These are phyloP conservation scores for Astrothelium macrocarpum DNA, from an alignment of 495 filamentous ascomycete genomes.

Conservation along the genomic window DNA sequence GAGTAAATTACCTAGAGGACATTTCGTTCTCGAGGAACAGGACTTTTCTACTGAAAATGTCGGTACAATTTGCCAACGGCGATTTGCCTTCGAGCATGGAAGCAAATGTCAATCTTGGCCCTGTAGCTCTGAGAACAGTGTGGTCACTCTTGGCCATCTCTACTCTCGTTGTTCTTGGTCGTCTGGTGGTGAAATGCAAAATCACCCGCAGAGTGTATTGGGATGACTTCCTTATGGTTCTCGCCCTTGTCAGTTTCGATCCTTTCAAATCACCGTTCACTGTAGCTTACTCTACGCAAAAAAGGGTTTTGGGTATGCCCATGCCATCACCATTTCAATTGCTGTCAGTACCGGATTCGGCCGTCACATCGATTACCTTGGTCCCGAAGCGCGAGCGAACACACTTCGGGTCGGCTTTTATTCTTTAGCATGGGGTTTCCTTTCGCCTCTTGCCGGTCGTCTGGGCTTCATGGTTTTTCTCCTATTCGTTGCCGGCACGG, in stretches of 20 bases:
- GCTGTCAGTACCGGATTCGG: constrained; percentile 11
- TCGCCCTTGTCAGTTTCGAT: constrained; percentile 6
- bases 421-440: constrained; percentile 7
- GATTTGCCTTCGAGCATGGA: background rate
- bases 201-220: constrained; percentile 14
- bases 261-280: background rate
- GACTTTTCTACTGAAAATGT: background rate
- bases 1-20: too few species aligned
- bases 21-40: background rate
- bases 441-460: constrained; percentile 15
- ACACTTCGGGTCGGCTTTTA: constrained; percentile 7
- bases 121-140: constrained; percentile 3
- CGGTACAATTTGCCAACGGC: background rate
- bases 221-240: constrained; percentile 14
- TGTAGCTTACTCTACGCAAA: background rate
- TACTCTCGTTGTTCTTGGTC: constrained; percentile 4
- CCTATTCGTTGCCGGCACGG: constrained; percentile 15
- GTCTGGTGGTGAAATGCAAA: constrained; percentile 9
- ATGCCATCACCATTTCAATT: constrained; percentile 9
- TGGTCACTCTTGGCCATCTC: constrained; percentile 12
- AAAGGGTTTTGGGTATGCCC: constrained; percentile 7
- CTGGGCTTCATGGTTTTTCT: constrained; percentile 17
- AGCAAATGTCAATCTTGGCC: constrained; percentile 4
- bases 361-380: constrained; percentile 14
- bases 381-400: background rate